Conservation (phyloP, 2,329 filamentous ascomycete species). For the Hymenoscyphus fraxineus region DNA sequence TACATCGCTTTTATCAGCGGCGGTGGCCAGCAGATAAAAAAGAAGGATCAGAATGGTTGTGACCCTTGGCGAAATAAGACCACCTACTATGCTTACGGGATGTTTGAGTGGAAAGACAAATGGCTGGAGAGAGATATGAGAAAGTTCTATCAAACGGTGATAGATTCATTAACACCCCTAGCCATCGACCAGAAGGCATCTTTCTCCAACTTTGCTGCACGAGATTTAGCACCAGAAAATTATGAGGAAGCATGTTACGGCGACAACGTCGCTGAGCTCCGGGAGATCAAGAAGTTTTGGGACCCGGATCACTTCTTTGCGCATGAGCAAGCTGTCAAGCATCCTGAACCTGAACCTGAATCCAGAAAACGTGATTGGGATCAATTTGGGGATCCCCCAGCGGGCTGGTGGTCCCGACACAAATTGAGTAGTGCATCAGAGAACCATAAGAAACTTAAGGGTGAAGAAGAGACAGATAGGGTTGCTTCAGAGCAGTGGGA, state of each 20-base stretch:
- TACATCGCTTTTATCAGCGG: not conserved
- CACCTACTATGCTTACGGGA: not conserved
- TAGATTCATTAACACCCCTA: not conserved
- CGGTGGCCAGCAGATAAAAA: not conserved
- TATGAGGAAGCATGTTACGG: not conserved
- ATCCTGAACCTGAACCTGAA: not conserved
- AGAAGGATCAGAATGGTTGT: not conserved
- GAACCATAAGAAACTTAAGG: not conserved
- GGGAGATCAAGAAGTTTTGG: not conserved
- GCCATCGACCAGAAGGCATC: not conserved
- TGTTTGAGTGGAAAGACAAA: not conserved
- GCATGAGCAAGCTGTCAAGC: not conserved
- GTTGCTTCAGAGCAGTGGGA: not conserved
- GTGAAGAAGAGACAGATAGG: not conserved
- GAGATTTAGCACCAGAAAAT: not conserved
- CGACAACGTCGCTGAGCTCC: not conserved
- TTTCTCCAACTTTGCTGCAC: not conserved
- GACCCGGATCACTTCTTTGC: not conserved
- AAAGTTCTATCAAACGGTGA: not conserved
- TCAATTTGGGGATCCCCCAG: too few relatives aligned
- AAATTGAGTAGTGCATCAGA: not conserved
- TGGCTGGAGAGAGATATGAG: not conserved
- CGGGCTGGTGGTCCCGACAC: too few relatives aligned
- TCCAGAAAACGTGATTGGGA: not conserved
- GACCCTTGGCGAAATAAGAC: not conserved